A percentile compares a stretch with the other conserved stretches of the same genome.
Evolutionary conservation across 2,329 filamentous ascomycete genomes (phyloP).

Genomic region (Claviceps fusiformis): DNA sequence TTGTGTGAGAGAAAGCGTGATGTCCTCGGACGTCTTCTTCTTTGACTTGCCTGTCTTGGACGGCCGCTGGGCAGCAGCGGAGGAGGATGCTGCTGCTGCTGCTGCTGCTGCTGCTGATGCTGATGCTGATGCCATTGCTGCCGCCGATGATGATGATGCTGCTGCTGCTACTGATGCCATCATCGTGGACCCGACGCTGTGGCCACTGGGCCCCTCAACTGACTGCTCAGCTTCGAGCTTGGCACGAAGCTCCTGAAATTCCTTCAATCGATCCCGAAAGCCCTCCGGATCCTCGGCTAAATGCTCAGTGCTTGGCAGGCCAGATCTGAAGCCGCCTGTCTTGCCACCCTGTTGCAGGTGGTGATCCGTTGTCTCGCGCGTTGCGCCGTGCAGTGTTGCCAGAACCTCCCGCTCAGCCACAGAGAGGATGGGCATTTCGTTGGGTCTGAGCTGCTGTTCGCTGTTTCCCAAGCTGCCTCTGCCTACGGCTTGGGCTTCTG

Average conservation of each 20-base stretch:
- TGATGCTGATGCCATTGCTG: neutral
- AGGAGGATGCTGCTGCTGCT: neutral
- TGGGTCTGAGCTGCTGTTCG: slow-evolving; percentile 50
- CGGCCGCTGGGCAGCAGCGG: slow-evolving; percentile 2
- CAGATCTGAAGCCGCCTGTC: slow-evolving; percentile 25
- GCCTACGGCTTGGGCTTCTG: slow-evolving; percentile 39
- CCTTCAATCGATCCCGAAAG: slow-evolving; percentile 59
- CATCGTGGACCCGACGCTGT: neutral
- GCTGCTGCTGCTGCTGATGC: neutral
- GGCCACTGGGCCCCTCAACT: slow-evolving; percentile 7
- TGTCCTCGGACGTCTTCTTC: slow-evolving; percentile 21
- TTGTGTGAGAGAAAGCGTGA: slow-evolving; percentile 57
- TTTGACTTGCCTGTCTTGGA: slow-evolving; percentile 12
- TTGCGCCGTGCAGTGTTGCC: slow-evolving; percentile 19
- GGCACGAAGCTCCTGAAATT: slow-evolving; percentile 70
- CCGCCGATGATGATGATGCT: neutral
- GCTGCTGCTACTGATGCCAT: neutral
- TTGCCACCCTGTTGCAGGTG: slow-evolving; percentile 15
- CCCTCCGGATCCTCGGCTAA: slow-evolving; percentile 42
- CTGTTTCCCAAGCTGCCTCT: slow-evolving; percentile 20
- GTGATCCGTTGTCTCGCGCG: neutral
- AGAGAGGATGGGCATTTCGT: slow-evolving; percentile 57
- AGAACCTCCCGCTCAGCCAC: slow-evolving; percentile 40
- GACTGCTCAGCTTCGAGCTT: slow-evolving; percentile 48
- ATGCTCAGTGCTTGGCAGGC: slow-evolving; percentile 36